Evolutionary conservation across 306 rosid genomes (phyloP).

Genomic region (Gillenia trifoliata): DNA sequence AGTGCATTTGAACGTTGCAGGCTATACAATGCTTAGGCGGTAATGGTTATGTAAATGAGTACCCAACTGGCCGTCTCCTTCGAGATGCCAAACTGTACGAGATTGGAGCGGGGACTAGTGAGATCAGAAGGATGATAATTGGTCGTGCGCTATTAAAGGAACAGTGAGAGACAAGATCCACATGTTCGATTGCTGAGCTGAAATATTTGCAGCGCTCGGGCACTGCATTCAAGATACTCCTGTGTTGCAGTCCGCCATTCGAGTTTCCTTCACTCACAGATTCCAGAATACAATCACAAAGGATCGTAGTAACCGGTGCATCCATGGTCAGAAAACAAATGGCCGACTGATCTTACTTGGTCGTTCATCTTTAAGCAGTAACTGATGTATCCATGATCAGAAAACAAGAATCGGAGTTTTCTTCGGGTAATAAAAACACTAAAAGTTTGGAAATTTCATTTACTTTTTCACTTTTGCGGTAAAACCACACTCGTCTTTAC

Average conservation of each 20-base stretch:
- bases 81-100: slow-evolving; percentile 85
- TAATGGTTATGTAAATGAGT: slow-evolving; percentile 93
- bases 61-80: slow-evolving; percentile 76
- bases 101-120: slow-evolving; percentile 91
- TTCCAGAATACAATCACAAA: neutral
- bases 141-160: slow-evolving; percentile 86
- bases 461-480: neutral
- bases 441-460: neutral
- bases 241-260: neutral
- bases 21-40: slow-evolving; percentile 95
- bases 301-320: neutral
- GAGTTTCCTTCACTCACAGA: slow-evolving; percentile 1
- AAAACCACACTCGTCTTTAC: neutral
- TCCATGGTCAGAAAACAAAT: neutral
- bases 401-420: neutral
- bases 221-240: neutral
- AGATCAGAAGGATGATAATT: slow-evolving; percentile 88
- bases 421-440: neutral
- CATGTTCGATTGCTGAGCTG: neutral
- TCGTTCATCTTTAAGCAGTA: neutral
- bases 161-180: slow-evolving; percentile 29
- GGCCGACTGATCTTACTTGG: neutral
- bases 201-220: neutral
- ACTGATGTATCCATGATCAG: neutral
- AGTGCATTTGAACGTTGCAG: slow-evolving; percentile 34